These are phyloP conservation scores for Lichtheimia ornata DNA, from an alignment of 371 early-diverging fungal species.

Conservation along the genomic window DNA sequence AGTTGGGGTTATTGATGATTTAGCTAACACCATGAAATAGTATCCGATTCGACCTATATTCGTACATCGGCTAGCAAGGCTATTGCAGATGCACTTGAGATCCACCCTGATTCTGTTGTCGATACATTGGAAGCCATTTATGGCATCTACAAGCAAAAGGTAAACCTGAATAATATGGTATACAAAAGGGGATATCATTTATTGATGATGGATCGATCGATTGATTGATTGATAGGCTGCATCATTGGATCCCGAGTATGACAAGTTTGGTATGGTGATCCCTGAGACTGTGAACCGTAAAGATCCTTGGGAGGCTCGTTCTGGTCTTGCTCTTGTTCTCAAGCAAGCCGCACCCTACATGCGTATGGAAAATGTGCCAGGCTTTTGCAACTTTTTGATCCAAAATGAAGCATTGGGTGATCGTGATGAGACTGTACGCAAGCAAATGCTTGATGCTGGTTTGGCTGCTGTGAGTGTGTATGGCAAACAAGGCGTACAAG, in stretches of 20 bases:
- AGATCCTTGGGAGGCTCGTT: slow-evolving; percentile 84
- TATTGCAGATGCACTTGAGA: slow-evolving; percentile 63
- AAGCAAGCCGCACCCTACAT: slow-evolving; percentile 71
- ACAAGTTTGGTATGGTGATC: slow-evolving; percentile 88
- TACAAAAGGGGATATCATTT: neutral
- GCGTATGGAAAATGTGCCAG: slow-evolving; percentile 46
- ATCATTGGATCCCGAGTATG: slow-evolving; percentile 87
- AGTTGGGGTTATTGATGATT: slow-evolving; percentile 11
- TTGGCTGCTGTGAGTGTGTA: slow-evolving; percentile 74
- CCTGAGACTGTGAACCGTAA: slow-evolving; percentile 78
- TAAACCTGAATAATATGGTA: neutral
- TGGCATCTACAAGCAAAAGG: slow-evolving; percentile 52
- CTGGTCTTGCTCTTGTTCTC: slow-evolving; percentile 80
- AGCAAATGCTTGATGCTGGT: slow-evolving; percentile 87
- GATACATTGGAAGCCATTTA: slow-evolving; percentile 57
- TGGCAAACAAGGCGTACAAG: slow-evolving; percentile 67
- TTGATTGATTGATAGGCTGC: slow-evolving; percentile 45
- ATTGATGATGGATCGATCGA: neutral
- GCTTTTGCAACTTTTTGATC: slow-evolving; percentile 81
- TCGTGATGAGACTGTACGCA: slow-evolving; percentile 76
- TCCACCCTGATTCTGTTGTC: slow-evolving; percentile 51
- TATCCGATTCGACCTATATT: slow-evolving; percentile 62
- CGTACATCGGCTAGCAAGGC: slow-evolving; percentile 74
- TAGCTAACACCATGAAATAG: slow-evolving; percentile 28
- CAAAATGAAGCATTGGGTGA: slow-evolving; percentile 87